phyloP scores from a whole-genome alignment of 768 basidiomycete genomes.

The Favolaschia claudopus region DNA sequence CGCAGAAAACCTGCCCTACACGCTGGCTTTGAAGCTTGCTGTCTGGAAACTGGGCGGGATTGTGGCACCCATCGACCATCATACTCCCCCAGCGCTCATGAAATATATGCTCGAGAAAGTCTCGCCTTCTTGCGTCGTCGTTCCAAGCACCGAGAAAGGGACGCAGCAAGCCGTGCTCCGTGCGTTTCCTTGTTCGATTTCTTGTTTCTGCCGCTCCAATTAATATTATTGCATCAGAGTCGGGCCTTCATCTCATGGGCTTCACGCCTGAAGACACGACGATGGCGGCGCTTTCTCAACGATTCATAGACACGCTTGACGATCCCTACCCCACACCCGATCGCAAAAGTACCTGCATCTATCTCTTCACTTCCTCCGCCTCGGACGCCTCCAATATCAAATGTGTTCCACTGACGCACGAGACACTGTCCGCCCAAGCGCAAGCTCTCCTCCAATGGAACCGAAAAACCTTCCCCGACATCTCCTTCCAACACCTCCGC shows the following conservation, averaged over 20 bases:
- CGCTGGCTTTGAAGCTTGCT: slow-evolving; percentile 38
- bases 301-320: slow-evolving; percentile 33
- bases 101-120: slow-evolving; percentile 40
- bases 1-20: slow-evolving; percentile 44
- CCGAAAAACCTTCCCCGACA: not conserved
- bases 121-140: slow-evolving; percentile 35
- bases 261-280: slow-evolving; percentile 36
- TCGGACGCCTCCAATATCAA: slow-evolving; percentile 42
- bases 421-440: slow-evolving; percentile 34
- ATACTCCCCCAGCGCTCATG: slow-evolving; percentile 41
- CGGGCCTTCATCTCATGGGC: slow-evolving; percentile 8
- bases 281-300: slow-evolving; percentile 38
- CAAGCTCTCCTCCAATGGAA: slow-evolving; percentile 32
- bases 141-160: slow-evolving; percentile 29
- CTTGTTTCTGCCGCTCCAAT: slow-evolving; percentile 18
- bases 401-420: slow-evolving; percentile 42
- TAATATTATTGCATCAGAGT: slow-evolving; percentile 19
- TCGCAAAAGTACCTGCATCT: slow-evolving; percentile 34
- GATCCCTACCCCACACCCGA: slow-evolving; percentile 30
- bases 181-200: slow-evolving; percentile 12
- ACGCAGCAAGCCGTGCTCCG: slow-evolving; percentile 35
- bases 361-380: slow-evolving; percentile 45
- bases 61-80: slow-evolving; percentile 41
- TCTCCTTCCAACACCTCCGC: slow-evolving; percentile 28
- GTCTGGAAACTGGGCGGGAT: slow-evolving; percentile 45